Evolutionary conservation across 2,329 filamentous ascomycete genomes (phyloP), one percentile per base, ranked within the genome.

Genomic region (Neopestalotiopsis sp.): DNA sequence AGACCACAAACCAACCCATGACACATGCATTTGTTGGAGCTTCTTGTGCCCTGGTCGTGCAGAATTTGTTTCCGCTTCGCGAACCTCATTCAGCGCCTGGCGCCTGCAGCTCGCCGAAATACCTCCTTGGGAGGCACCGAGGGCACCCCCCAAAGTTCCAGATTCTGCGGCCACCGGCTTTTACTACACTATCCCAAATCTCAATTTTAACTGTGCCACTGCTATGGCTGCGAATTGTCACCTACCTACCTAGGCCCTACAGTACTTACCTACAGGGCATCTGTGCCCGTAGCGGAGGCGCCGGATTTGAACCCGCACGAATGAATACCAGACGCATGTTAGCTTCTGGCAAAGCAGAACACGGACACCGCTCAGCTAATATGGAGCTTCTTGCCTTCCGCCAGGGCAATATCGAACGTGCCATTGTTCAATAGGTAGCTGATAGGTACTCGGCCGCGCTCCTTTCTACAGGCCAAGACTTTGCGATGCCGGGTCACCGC

Each of bases 31-130:
- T 52, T 38, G 10, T 20, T 52, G 45, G 45, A 52, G n/a, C 45
- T 52, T 17, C 45, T 20, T 6, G 34, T 38, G 34, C 34, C 34
- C 34, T 38, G 34, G 34, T 38, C 34, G 34, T 52, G 45, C 45
- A 52, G 45, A 52, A n/a, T 52, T 20, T 52, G 45, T 52, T 17
- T 52, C 45, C 45, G 45, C 14, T 52, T 52, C 45, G 45, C 45
- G 45, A 14, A 24, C 17, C 45, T 52, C 45, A 20, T 52, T 20
- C 45, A 52, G 45, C 45, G 45, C 42, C 24, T 28, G 24, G 45
- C 45, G 45, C 45, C 45, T 52, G 45, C 45, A 52, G 45, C 45
- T 52, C 45, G 45, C 45, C 45, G 45, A 52, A 52, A 52, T 52
- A 52, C 45, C 45, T 52, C 45, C 45, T 52, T 17, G 45, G 20